Evolutionary conservation across 208 protist genomes (phyloP).

Genomic region (Leishmania guyanensis): DNA sequence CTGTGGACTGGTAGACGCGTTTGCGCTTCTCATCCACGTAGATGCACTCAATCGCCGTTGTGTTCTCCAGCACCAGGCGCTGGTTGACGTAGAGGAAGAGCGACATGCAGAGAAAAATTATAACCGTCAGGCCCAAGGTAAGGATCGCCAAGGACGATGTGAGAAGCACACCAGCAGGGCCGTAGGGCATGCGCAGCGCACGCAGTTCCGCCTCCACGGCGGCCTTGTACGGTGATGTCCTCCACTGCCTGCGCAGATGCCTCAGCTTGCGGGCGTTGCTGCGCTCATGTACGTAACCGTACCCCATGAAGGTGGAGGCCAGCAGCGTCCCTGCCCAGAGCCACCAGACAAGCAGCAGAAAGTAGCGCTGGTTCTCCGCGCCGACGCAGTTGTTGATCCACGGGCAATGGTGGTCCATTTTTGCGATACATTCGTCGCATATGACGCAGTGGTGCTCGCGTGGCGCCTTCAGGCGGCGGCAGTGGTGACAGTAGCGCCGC

Average conservation of each 20-base stretch:
- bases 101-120: constrained; percentile 56
- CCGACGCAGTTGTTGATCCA: constrained; percentile 92
- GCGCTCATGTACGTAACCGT: constrained; percentile 27
- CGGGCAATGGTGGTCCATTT: constrained; percentile 93
- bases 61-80: constrained; percentile 49
- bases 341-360: constrained; percentile 69
- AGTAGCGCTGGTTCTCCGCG: constrained; percentile 83
- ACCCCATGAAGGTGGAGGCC: constrained; percentile 33
- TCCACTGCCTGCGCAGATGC: constrained; percentile 12
- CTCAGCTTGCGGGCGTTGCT: constrained; percentile 20
- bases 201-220: constrained; percentile 10
- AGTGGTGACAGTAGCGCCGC: constrained; percentile 63
- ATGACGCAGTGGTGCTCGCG: constrained; percentile 87
- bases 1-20: constrained; percentile 24
- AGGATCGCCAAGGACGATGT: constrained; percentile 38
- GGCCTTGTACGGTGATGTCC: constrained; percentile 2
- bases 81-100: constrained; percentile 48
- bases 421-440: constrained; percentile 76
- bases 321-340: constrained; percentile 45
- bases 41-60: constrained; percentile 62
- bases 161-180: constrained; percentile 26
- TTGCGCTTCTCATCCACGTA: constrained; percentile 46
- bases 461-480: constrained; percentile 81
- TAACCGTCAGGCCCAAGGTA: constrained; percentile 29
- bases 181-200: constrained; percentile 36